Evolutionary conservation across 176 grass and related monocot genomes (phyloP).

Genomic region (Avena sativa): DNA sequence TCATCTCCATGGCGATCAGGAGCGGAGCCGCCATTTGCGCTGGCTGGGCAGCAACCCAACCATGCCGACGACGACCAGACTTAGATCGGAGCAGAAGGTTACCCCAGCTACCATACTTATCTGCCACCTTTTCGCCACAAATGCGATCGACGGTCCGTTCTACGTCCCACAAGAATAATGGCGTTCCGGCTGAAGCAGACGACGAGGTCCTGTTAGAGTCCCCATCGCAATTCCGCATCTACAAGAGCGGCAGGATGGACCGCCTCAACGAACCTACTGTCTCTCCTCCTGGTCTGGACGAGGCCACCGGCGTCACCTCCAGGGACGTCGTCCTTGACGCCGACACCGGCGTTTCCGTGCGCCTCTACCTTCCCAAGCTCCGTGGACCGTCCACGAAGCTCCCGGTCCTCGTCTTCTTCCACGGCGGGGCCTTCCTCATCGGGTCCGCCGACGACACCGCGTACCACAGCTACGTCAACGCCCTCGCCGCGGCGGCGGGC

Average conservation of each 20-base stretch:
- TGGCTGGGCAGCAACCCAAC: not conserved
- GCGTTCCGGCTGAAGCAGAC: too few relatives aligned
- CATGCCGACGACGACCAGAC: not conserved
- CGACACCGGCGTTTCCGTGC: conserved; percentile 44
- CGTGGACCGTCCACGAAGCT: conserved; percentile 41
- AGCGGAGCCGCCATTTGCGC: not conserved
- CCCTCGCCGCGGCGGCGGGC: conserved; percentile 46
- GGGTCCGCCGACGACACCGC: conserved; percentile 29
- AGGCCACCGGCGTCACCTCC: conserved; percentile 54
- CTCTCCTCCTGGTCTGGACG: conserved; percentile 2
- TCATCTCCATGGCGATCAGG: not conserved
- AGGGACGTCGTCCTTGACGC: conserved; percentile 69
- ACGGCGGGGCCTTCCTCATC: conserved; percentile 48
- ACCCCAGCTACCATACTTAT: not conserved
- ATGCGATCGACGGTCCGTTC: too few relatives aligned
- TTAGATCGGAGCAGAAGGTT: not conserved
- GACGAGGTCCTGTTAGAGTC: too few relatives aligned
- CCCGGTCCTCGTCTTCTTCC: conserved; percentile 60
- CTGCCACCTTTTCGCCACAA: not conserved
- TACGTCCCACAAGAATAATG: too few relatives aligned
- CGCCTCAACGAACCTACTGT: too few relatives aligned
- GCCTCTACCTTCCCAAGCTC: conserved; percentile 59
- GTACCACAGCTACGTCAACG: conserved; percentile 46
- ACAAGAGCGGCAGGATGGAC: too few relatives aligned
- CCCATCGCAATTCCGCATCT: too few relatives aligned